These are phyloP conservation scores for Xylariaceae sp. DNA, from an alignment of 2,329 filamentous ascomycete species.

Conservation along the genomic window DNA sequence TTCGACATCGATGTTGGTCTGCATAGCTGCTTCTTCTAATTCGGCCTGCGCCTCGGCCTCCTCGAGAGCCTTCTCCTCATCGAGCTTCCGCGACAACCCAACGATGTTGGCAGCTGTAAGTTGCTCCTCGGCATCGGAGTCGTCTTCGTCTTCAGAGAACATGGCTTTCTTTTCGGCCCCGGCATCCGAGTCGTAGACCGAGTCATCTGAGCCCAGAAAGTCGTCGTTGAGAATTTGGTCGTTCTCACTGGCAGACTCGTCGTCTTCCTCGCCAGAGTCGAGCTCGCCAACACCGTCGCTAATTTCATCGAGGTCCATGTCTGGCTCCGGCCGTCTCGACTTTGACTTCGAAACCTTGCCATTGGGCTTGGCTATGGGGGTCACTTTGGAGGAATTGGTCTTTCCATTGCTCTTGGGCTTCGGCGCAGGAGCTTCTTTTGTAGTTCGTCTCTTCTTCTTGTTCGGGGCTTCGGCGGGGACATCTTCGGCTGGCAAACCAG, in stretches of 20 bases:
- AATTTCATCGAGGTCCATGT: constrained; percentile 42
- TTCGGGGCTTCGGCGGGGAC: constrained; percentile 48
- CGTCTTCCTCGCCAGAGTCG: constrained; percentile 38
- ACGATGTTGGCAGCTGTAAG: constrained; percentile 95
- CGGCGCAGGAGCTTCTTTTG: constrained; percentile 23
- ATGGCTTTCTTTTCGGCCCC: constrained; percentile 59
- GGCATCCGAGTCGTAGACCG: constrained; percentile 69
- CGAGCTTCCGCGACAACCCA: constrained; percentile 80
- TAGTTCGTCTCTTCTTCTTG: constrained; percentile 58
- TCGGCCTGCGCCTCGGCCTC: constrained; percentile 82
- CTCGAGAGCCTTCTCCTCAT: constrained; percentile 71
- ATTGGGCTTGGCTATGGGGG: constrained; percentile 31
- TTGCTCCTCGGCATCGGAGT: constrained; percentile 82
- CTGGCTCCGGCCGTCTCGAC: constrained; percentile 34
- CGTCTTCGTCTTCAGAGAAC: constrained; percentile 93
- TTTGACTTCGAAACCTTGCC: constrained; percentile 28
- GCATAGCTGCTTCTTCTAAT: constrained; percentile 76
- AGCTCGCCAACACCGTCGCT: constrained; percentile 39
- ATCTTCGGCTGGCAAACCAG: constrained; percentile 60
- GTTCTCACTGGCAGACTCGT: constrained; percentile 33
- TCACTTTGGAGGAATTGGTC: constrained; percentile 27
- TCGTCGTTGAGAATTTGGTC: constrained; percentile 46
- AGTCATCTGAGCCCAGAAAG: constrained; percentile 57
- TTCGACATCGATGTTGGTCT: constrained; percentile 88
- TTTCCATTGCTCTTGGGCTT: constrained; percentile 32